Evolutionary conservation across 805 yeast species (phyloP), one percentile per base, ranked within the genome.

Genomic region (Candida bentonensis): DNA sequence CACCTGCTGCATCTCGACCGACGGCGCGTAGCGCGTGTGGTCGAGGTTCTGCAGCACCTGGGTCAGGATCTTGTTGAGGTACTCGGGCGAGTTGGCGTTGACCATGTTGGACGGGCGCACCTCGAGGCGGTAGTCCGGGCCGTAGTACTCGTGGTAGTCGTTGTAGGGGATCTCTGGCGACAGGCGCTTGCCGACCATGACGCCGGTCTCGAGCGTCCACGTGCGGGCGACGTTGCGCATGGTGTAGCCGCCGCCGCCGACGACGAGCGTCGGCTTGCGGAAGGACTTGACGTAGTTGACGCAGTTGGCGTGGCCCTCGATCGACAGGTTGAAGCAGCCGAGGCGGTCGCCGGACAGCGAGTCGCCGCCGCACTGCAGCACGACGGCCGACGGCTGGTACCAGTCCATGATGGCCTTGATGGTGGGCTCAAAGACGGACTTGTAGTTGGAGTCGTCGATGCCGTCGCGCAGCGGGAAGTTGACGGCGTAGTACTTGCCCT

Each of bases 221-320:
- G 94, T 72, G 53, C 97, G 70, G 33, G 94, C 81, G 13, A 89
- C 98, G 58, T 89, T 89, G 56, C 96, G 72, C 59, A 95, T 95
- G 2, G 98, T 92, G 63, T 89, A 89, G 17, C 98, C 98, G 48
- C 98, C 98, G 43, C 98, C 98, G 21, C 98, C 98, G 11, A 89
- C 67, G 3, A 88, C 95, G 51, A 89, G 66, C 74, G 86, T 76
- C 7, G 97, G 97, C 28, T 88, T 64, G 15, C 94, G 94, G 63
- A 88, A 88, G 34, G 87, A 76, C 62, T 86, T 86, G 51, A 88
- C 79, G 60, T 72, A 89, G 55, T 79, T 81, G 23, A 89, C 96
- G 66, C 97, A 92, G 61, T 85, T 94, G 20, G 96, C 96, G 58
- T 89, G 96, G 2, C 95, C 97, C 47, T 77, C 73, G 66, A 92